phyloP scores from a whole-genome alignment of 2,329 filamentous ascomycete species.

The Didymella keratinophila region DNA sequence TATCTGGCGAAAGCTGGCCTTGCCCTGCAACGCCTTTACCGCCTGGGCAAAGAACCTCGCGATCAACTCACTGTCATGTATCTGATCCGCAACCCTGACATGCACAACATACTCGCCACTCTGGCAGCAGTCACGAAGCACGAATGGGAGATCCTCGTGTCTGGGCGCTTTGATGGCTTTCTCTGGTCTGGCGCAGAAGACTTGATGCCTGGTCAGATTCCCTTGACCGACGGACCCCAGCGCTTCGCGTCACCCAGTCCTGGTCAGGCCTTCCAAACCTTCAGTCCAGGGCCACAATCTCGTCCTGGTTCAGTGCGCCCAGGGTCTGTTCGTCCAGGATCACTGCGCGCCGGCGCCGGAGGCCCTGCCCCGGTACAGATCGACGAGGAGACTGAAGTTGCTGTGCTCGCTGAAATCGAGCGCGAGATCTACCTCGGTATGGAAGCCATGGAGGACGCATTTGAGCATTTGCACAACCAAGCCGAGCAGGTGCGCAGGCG shows the following conservation, averaged over 20 bases:
- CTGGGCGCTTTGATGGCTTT: conserved; percentile 94
- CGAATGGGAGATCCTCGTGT: conserved; percentile 97
- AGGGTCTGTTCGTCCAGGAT: conserved; percentile 48
- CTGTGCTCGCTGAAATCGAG: conserved; percentile 87
- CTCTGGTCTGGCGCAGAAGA: conserved; percentile 89
- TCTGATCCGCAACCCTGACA: conserved; percentile 79
- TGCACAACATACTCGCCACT: conserved; percentile 87
- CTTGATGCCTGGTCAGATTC: conserved; percentile 52
- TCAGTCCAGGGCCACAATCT: conserved; percentile 37
- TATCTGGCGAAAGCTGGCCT: conserved; percentile 77
- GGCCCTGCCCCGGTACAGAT: conserved; percentile 76
- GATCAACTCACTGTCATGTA: conserved; percentile 88
- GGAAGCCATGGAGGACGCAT: conserved; percentile 93
- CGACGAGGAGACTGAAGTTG: conserved; percentile 93
- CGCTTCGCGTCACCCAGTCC: conserved; percentile 51
- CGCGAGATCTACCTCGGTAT: conserved; percentile 92
- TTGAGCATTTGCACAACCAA: conserved; percentile 86
- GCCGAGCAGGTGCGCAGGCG: conserved; percentile 82
- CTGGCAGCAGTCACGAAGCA: conserved; percentile 85
- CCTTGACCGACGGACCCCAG: conserved; percentile 48
- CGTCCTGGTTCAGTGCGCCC: conserved; percentile 35
- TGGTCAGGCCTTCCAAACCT: conserved; percentile 48
- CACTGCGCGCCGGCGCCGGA: conserved; percentile 33
- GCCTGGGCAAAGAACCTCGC: conserved; percentile 74
- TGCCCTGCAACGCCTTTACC: conserved; percentile 85